Percentiles rank a stretch among this genome's conserved stretches.
phyloP scores from a whole-genome alignment of 176 grass and related monocot genomes.

The Puccinellia tenuiflora region DNA sequence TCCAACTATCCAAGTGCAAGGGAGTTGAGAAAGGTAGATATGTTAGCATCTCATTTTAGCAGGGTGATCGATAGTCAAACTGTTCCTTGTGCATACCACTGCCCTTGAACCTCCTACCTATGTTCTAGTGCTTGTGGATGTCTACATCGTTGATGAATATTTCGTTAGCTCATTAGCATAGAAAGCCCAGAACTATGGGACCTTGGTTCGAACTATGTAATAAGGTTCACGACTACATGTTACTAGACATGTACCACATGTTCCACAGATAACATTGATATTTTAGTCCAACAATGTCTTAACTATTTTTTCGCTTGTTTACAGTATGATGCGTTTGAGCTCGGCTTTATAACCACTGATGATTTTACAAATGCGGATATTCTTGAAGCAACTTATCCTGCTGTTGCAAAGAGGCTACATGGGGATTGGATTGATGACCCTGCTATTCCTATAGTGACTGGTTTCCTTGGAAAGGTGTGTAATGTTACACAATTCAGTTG shows the following conservation, averaged over 20 bases:
- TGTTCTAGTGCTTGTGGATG: not conserved
- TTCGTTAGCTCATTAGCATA: not conserved
- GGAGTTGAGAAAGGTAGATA: not conserved
- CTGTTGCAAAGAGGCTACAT: constrained; percentile 84
- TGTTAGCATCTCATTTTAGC: not conserved
- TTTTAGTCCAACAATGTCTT: not conserved
- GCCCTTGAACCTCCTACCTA: not conserved
- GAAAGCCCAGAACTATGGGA: not conserved
- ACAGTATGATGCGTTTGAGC: constrained; percentile 64
- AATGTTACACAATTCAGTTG: not conserved
- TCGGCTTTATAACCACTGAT: constrained; percentile 88
- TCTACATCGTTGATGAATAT: not conserved
- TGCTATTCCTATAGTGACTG: constrained; percentile 91
- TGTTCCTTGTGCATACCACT: not conserved
- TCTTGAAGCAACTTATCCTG: constrained; percentile 93
- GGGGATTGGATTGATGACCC: constrained; percentile 68
- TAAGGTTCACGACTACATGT: not conserved
- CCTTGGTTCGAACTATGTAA: not conserved
- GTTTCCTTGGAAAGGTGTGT: constrained; percentile 90
- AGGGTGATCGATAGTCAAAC: not conserved
- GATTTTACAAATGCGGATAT: constrained; percentile 97
- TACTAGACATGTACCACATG: constrained; percentile 7
- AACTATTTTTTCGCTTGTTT: constrained; percentile 17
- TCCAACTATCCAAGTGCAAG: not conserved
- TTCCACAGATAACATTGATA: not conserved